Base-by-base conservation (phyloP, 257 asterid genomes). In the Nicotiana obtusifolia region DNA sequence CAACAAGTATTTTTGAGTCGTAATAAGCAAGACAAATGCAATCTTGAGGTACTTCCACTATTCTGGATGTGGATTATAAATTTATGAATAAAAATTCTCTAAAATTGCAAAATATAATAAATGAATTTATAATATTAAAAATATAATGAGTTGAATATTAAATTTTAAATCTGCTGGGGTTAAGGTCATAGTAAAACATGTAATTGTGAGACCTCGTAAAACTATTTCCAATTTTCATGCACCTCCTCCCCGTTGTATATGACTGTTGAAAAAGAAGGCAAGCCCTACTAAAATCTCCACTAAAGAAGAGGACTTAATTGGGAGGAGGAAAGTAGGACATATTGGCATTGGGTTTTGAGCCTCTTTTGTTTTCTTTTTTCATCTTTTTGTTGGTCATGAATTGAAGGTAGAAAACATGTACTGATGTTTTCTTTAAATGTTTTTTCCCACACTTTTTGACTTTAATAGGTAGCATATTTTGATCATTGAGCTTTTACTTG, bases 381-480 rank as follows among this genome's bases (percentile, higher is more conserved):
- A 37, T 33, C 28, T 78, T 49, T 54, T n/a, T 77, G 62, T 65
- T 78, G 41, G 76, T 41, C 82, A 80, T 62, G 64, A 62, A 80
- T 64, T 64, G 82, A 64, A 64, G 82, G 77, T 19, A 54, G 82
- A 69, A 66, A 57, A 83, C 89, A 81, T 82, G 86, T 84, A 85
- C 82, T 85, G 81, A 82, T 85, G 88, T 88, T 85, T 88, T 84
- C 77, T 44, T 76, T 85, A 81, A 82, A n/a, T n/a, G n/a, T 87
- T 83, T 35, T 35, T 56, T 85, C 82, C 84, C 53, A 73, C 20
- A 71, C 85, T 86, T 88, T 90, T 91, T 90, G 91, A 90, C 95
- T 90, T 83, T 77, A 33, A 68, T 84, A 77, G 54, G 64, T 57
- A 76, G 16, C 56, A 83, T 80, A 77, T 81, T 76, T 86, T 68